phyloP scores from a whole-genome alignment of 129 eudicot species.

The Lactuca saligna region DNA sequence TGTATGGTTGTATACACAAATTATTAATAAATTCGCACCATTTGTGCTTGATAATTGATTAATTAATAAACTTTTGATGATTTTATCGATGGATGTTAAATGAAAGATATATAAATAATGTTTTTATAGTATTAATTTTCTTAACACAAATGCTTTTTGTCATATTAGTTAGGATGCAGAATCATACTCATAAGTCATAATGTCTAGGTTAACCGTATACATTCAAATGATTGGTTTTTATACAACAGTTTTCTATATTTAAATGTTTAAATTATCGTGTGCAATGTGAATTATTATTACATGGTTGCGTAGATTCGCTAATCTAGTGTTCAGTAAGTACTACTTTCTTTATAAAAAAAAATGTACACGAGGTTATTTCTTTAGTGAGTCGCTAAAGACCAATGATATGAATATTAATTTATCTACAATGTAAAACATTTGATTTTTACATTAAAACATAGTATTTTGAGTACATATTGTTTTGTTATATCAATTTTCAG shows the following conservation, averaged over 20 bases:
- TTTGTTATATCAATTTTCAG: too few species aligned
- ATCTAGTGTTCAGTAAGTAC: neutral
- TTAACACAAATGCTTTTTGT: neutral
- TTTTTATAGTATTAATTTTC: too few species aligned
- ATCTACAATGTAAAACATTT: neutral
- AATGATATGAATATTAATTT: too few species aligned
- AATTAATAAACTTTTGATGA: too few species aligned
- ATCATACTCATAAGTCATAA: neutral
- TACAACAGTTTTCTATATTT: neutral
- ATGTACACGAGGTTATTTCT: neutral
- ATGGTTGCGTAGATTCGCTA: neutral
- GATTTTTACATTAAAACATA: neutral
- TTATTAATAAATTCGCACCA: neutral
- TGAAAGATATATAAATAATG: too few species aligned
- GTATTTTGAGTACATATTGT: too few species aligned
- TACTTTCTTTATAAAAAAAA: neutral
- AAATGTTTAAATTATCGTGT: neutral
- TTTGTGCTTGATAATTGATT: neutral
- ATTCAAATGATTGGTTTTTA: neutral
- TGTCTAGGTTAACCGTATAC: neutral
- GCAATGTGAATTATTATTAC: neutral
- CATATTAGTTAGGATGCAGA: neutral
- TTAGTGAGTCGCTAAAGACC: too few species aligned
- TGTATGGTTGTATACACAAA: neutral
- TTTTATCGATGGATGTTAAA: neutral